Conservation (phyloP, 768 basidiomycete species). For the Leccinellum albellum region DNA sequence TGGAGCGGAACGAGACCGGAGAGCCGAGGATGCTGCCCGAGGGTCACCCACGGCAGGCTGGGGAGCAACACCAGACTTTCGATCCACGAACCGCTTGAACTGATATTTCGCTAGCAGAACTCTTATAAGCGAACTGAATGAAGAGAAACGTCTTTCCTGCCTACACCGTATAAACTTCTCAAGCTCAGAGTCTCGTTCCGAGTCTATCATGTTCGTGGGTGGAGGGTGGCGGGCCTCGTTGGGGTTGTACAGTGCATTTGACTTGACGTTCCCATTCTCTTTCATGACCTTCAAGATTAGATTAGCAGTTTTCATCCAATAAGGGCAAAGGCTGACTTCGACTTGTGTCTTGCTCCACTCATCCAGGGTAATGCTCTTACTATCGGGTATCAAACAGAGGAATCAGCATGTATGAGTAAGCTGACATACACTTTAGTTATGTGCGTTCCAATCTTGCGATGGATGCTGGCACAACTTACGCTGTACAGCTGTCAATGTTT, state of each 20-base stretch:
- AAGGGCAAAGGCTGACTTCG: slow-evolving; percentile 49
- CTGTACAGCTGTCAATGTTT: slow-evolving; percentile 36
- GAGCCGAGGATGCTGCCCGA: slow-evolving; percentile 32
- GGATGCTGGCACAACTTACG: slow-evolving; percentile 84
- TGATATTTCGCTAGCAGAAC: slow-evolving; percentile 71
- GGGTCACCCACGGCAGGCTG: slow-evolving; percentile 40
- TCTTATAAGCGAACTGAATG: background rate
- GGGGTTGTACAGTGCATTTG: slow-evolving; percentile 78
- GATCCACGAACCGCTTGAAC: slow-evolving; percentile 62
- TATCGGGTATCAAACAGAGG: slow-evolving; percentile 29
- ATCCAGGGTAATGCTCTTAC: slow-evolving; percentile 88
- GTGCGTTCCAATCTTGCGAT: slow-evolving; percentile 93
- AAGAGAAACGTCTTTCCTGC: slow-evolving; percentile 1
- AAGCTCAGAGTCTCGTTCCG: slow-evolving; percentile 83
- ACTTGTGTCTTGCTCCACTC: slow-evolving; percentile 87
- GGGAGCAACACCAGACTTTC: slow-evolving; percentile 32
- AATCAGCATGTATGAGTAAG: background rate
- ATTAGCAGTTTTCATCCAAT: slow-evolving; percentile 7
- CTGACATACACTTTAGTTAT: slow-evolving; percentile 82
- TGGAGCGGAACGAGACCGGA: slow-evolving; percentile 15
- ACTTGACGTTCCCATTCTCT: slow-evolving; percentile 73
- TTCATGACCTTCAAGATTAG: slow-evolving; percentile 63
- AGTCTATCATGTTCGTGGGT: slow-evolving; percentile 72
- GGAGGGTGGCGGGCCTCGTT: slow-evolving; percentile 81
- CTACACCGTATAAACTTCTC: slow-evolving; percentile 87